Percentiles rank a stretch among this genome's conserved stretches.
Evolutionary conservation across 2,329 filamentous ascomycete genomes (phyloP).

Genomic region (Ceratocystis cubensis): DNA sequence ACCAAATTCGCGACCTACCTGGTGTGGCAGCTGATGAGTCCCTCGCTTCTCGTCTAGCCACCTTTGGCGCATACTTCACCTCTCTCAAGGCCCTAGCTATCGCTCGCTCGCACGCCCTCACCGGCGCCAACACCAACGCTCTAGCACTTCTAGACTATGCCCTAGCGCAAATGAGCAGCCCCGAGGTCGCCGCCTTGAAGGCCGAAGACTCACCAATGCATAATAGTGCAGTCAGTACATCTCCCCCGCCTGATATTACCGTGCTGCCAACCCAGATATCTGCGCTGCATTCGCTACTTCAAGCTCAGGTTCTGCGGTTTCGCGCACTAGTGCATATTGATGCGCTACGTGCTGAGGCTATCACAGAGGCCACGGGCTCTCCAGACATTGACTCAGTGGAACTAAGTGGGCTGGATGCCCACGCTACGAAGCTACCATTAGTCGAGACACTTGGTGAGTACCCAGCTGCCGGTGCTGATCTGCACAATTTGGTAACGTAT

Average conservation of each 20-base stretch:
- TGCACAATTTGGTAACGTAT: conserved; percentile 72
- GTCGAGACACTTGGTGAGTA: conserved; percentile 67
- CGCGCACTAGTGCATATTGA: conserved; percentile 77
- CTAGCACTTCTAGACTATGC: conserved; percentile 74
- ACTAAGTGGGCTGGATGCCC: background rate
- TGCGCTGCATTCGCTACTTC: conserved; percentile 49
- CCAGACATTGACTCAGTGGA: too few relatives aligned
- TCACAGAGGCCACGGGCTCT: conserved; percentile 28
- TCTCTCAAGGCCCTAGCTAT: conserved; percentile 80
- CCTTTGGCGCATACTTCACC: conserved; percentile 70
- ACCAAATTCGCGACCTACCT: conserved; percentile 77
- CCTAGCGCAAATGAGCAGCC: conserved; percentile 43
- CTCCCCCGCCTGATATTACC: conserved; percentile 51
- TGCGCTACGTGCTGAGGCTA: conserved; percentile 43
- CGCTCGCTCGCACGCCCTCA: conserved; percentile 68
- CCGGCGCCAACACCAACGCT: conserved; percentile 60
- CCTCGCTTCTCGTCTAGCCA: conserved; percentile 66
- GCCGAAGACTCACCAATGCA: conserved; percentile 26
- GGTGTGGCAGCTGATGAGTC: conserved; percentile 74
- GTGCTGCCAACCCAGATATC: conserved; percentile 48
- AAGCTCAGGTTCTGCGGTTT: conserved; percentile 62
- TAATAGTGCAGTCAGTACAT: conserved; percentile 25
- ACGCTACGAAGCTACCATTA: conserved; percentile 38
- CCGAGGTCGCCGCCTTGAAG: conserved; percentile 35
- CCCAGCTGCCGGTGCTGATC: conserved; percentile 51